Evolutionary conservation across 2,329 filamentous ascomycete genomes (phyloP).

Genomic region (Botrytis deweyae): DNA sequence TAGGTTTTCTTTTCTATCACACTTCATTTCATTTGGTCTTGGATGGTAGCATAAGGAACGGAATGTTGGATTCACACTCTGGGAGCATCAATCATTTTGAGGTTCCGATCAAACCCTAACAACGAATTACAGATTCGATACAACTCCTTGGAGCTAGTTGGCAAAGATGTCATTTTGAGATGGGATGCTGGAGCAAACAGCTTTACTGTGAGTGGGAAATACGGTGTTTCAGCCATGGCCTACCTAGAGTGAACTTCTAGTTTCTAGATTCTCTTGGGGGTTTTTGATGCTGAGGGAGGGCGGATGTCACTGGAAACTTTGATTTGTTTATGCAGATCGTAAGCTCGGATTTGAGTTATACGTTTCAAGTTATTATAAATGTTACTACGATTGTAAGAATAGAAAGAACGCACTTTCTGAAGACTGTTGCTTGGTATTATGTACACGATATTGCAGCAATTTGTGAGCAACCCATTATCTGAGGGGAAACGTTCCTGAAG

Average conservation of each 20-base stretch:
- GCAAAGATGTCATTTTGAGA: neutral
- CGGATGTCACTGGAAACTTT: neutral
- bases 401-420: too few relatives aligned
- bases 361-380: too few relatives aligned
- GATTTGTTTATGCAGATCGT: neutral
- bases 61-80: neutral
- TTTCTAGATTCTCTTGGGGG: neutral
- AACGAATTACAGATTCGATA: neutral
- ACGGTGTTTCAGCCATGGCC: neutral
- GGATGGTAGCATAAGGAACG: neutral
- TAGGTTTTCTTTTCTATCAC: neutral
- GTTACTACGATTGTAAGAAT: too few relatives aligned
- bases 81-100: neutral
- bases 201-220: neutral
- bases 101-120: neutral
- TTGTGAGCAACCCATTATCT: too few relatives aligned
- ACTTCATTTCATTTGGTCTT: neutral
- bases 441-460: neutral
- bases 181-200: neutral
- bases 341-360: neutral
- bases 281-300: neutral
- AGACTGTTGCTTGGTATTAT: neutral
- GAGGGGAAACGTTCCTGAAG: neutral
- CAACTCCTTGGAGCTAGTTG: neutral
- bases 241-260: neutral